phyloP scores from a whole-genome alignment of 805 yeast genomes.

The Ogataea siamensis region DNA sequence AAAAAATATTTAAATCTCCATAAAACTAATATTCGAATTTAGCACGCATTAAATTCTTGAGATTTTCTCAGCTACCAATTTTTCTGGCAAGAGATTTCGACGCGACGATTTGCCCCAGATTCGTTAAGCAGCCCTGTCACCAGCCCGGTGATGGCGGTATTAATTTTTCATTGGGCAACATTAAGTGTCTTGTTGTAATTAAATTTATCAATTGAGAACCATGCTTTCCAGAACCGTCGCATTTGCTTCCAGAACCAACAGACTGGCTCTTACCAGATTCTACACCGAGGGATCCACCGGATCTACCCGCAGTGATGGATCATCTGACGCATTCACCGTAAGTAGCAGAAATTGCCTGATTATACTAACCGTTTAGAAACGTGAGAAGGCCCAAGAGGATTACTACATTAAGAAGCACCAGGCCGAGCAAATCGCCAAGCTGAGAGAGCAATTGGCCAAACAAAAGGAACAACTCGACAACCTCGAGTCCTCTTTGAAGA shows the following conservation, averaged over 20 bases:
- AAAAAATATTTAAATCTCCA: no score
- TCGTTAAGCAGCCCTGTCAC: conserved; percentile 13
- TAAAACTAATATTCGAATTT: no score
- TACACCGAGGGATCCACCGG: conserved; percentile 60
- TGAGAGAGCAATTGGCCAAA: conserved; percentile 73
- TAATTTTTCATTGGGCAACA: conserved; percentile 13
- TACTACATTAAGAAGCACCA: conserved; percentile 84
- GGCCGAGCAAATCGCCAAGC: conserved; percentile 76
- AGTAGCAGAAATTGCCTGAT: conserved; percentile 17
- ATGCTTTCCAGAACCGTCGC: conserved; percentile 40
- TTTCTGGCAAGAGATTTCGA: no score
- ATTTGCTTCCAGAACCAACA: conserved; percentile 31
- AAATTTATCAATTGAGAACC: not conserved
- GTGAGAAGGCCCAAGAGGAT: conserved; percentile 92
- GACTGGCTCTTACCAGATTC: conserved; percentile 34
- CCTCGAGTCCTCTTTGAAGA: conserved; percentile 48
- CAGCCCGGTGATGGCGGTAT: conserved; percentile 1
- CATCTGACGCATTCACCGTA: conserved; percentile 60
- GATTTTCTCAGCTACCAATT: no score
- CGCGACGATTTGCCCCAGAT: conserved; percentile 10
- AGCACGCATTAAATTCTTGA: no score
- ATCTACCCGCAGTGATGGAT: conserved; percentile 51
- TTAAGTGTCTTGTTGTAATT: not conserved
- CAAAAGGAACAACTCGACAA: conserved; percentile 60
- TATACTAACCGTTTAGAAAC: conserved; percentile 46